Evolutionary conservation across 1,284 basidiomycete genomes (phyloP).

Genomic region (Austroboletus novae-zelandiae): DNA sequence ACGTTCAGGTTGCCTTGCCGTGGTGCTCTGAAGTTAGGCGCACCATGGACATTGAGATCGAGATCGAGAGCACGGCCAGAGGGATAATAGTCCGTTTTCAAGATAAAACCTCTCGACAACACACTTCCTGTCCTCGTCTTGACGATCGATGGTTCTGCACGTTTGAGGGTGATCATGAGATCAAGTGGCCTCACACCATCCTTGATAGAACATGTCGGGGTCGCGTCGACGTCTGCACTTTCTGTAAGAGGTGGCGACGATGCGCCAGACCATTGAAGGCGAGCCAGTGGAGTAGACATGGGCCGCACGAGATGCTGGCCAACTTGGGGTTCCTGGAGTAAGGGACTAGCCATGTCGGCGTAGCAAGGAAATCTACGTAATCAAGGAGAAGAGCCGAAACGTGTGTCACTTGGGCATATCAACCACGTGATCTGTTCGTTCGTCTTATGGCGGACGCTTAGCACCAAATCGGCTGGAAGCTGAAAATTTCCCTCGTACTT

Average conservation of each 20-base stretch:
- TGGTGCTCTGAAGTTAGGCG: constrained; percentile 92
- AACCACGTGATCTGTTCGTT: neutral
- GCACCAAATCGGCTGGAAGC: no score
- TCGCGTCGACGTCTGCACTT: neutral
- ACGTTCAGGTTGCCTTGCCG: constrained; percentile 79
- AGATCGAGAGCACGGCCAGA: constrained; percentile 86
- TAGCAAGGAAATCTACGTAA: no score
- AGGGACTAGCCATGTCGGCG: neutral
- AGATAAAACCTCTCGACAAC: constrained; percentile 84
- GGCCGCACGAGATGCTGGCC: neutral
- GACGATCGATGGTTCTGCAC: constrained; percentile 72
- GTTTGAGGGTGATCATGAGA: constrained; percentile 57
- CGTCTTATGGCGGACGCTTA: no score
- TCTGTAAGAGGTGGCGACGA: constrained; percentile 5
- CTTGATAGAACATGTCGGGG: neutral
- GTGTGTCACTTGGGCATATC: neutral
- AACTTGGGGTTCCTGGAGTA: neutral
- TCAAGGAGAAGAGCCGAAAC: neutral
- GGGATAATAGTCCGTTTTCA: constrained; percentile 94
- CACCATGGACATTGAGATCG: constrained; percentile 91
- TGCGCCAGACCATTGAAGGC: constrained; percentile 5
- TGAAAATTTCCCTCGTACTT: no score
- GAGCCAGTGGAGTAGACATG: constrained; percentile 11
- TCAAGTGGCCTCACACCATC: constrained; percentile 41
- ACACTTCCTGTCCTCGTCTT: constrained; percentile 89